Evolutionary conservation across 768 basidiomycete genomes (phyloP), one percentile per base, ranked within the genome.

Genomic region (Tylopilus vinaceipallidus): DNA sequence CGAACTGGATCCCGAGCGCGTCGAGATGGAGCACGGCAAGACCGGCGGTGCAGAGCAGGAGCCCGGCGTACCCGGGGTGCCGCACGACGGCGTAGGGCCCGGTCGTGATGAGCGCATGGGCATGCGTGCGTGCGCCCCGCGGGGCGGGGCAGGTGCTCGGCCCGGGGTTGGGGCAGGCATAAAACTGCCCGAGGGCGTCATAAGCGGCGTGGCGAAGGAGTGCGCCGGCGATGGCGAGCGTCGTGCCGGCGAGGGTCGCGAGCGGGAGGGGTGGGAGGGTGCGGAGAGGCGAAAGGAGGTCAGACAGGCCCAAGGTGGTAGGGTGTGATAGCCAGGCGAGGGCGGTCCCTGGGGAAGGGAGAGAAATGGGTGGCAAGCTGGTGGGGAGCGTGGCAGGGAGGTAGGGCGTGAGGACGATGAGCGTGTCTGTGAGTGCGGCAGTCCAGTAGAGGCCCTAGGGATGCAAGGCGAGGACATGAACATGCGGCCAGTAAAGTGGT

Each of bases 151-250:
- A 53, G 6, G 47, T 40, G 12, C 53, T 42, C 5, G 45, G 6
- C 2, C 62, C 50, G 0, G 22, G 45, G 12, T 55, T 51, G 1
- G 49, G 35, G 24, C 59, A 59, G 17, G 56, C 51, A 42, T 67
- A 66, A 42, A 65, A 58, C 3, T 41, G 55, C 13, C 60, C 64
- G 10, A 66, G 60, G 23, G 54, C 35, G 10, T 45, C 42, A 23
- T 49, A 65, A n/a, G 57, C 79, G 12, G 50, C 39, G 50, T 62
- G 63, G 20, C 78, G 71, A 42, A 77, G 68, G 42, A 68, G 72
- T 0, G 73, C 75, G 13, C 78, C 79, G 0, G 69, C 20, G 20
- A 64, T 57, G 13, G 68, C 66, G 43, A 80, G 56, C n/a, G 63
- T 44, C 20, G 67, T 69, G 2, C 77, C 79, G 9, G 70, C 27